Base-by-base conservation (phyloP, 23 red algal species). In the Agarophyton chilense region DNA sequence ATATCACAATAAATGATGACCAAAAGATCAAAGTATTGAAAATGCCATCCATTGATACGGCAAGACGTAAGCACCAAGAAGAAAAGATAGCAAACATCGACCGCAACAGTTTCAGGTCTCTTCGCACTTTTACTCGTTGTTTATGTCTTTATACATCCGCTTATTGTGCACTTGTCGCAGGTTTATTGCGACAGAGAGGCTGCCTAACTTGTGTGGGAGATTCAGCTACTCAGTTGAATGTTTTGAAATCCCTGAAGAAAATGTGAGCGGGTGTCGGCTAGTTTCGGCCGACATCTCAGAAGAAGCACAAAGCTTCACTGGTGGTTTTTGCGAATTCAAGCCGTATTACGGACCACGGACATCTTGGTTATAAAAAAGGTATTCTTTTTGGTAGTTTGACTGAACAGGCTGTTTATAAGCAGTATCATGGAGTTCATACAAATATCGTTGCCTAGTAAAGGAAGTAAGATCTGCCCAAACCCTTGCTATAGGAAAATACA, bases 161-260 rank as follows among this genome's bases (percentile, higher is more conserved):
- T 2, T 65, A 61, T 82, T 82, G 52, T 35, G 49, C 78, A 0
- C 41, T 61, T 40, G 54, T 52, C 5, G 55, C 49, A 50, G 61
- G 78, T 11, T 61, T 61, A 0, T 55, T 82, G 34, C 78, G 61
- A 52, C 78, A 82, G 78, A 57, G 38, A 9, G 26, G 79, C n/a
- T 29, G 55, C 22, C 10, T 13, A 3, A 25, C 79, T 18, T 32
- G 35, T 25, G 52, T 83, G 29, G 34, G 42, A 63, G 79, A 83
- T 42, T 24, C 66, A 1, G 35, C 66, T 44, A 10, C n/a, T 1
- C 79, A 83, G 79, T 43, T 45, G 2, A 83, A 45, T 46, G 16
- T 83, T 25, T 22, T 83, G 54, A 62, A 40, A 10, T n/a, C 16
- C 10, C 55, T 83, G 31, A 62, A 83, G 42, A 54, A 46, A 60